A percentile compares a stretch with the other conserved stretches of the same genome.
phyloP scores from a whole-genome alignment of 2,329 filamentous ascomycete species.

The Aspergillus aculeatus region DNA sequence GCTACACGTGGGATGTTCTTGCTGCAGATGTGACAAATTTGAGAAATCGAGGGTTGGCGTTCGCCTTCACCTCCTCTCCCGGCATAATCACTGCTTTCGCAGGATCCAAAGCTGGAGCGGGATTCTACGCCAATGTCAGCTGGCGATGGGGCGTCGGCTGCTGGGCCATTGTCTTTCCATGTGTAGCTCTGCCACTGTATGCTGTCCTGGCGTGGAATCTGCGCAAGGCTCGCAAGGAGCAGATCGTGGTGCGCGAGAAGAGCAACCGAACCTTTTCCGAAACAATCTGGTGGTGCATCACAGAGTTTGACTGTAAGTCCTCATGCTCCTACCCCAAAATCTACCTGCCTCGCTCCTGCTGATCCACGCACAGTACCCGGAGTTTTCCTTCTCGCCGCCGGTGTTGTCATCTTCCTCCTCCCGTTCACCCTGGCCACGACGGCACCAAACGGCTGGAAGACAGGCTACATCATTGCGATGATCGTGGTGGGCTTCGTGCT shows the following conservation, averaged over 20 bases:
- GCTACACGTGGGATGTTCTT: slow-evolving; percentile 59
- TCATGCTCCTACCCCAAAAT: no score
- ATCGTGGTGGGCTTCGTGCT: slow-evolving; percentile 54
- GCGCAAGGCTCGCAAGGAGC: slow-evolving; percentile 55
- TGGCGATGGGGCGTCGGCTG: slow-evolving; percentile 65
- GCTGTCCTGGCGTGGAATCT: slow-evolving; percentile 55
- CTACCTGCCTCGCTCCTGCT: neutral
- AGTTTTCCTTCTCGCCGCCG: slow-evolving; percentile 60
- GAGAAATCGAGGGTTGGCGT: slow-evolving; percentile 60
- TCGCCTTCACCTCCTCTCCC: slow-evolving; percentile 60
- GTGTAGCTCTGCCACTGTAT: slow-evolving; percentile 57
- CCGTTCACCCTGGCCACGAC: slow-evolving; percentile 57
- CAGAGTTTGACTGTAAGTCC: slow-evolving; percentile 59
- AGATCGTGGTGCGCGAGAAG: slow-evolving; percentile 45
- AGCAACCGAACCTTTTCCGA: slow-evolving; percentile 48
- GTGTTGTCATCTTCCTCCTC: slow-evolving; percentile 64
- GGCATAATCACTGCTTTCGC: slow-evolving; percentile 64
- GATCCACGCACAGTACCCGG: slow-evolving; percentile 48
- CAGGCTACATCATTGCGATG: slow-evolving; percentile 51
- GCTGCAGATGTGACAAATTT: slow-evolving; percentile 62
- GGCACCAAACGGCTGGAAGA: slow-evolving; percentile 43
- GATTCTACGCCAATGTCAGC: slow-evolving; percentile 44
- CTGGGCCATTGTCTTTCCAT: slow-evolving; percentile 61
- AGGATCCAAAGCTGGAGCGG: slow-evolving; percentile 53
- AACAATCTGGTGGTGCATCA: slow-evolving; percentile 52